Base-by-base conservation (phyloP, 257 asterid species). In the Forsythia suspensa region DNA sequence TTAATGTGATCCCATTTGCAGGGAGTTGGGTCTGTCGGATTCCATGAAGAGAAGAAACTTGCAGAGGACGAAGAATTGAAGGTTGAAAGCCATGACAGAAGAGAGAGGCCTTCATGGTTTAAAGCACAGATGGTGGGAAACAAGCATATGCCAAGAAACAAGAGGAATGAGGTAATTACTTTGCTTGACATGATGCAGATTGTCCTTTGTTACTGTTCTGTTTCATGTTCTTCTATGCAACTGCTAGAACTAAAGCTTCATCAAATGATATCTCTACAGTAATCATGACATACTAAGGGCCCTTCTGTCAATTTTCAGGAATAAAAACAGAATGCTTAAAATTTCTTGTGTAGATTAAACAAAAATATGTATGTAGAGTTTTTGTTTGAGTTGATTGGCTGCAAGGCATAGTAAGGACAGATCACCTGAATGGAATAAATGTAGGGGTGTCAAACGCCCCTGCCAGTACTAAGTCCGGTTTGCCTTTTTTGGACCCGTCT, bases 1-100 rank as follows among this genome's bases (percentile, higher is more conserved):
- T 77, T 82, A 85, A 90, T 85, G 89, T 82, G 86, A 76, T 91
- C 86, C 97, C 97, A 91, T 18, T 79, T 76, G 87, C 97, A 91
- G 71, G 97, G 97, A 78, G 79, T 87, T 39, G 44, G 80, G 41
- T 87, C 89, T 0, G 80, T 68, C 15, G 76, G 73, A 65, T 85
- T 81, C 97, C 97, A 91, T 10, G 97, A 88, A 61, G 90, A 86
- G 86, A 91, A 91, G 65, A 65, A 82, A 55, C 61, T 24, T 0
- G 83, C 80, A 37, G 92, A 80, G 37, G 91, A 76, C 0, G 94
- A 88, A 21, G 92, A 79, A 71, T 87, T 81, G 91, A 88, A 87
- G 48, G 89, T 81, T 20, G 95, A 85, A 79, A 91, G 90, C 95
- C 97, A 91, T 68, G 91, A 74, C 15, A 91, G 48, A 70, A 91